Percentiles rank a stretch among this genome's conserved stretches.
Conservation (phyloP, 1,284 basidiomycete genomes). For the Trametes versicolor region DNA sequence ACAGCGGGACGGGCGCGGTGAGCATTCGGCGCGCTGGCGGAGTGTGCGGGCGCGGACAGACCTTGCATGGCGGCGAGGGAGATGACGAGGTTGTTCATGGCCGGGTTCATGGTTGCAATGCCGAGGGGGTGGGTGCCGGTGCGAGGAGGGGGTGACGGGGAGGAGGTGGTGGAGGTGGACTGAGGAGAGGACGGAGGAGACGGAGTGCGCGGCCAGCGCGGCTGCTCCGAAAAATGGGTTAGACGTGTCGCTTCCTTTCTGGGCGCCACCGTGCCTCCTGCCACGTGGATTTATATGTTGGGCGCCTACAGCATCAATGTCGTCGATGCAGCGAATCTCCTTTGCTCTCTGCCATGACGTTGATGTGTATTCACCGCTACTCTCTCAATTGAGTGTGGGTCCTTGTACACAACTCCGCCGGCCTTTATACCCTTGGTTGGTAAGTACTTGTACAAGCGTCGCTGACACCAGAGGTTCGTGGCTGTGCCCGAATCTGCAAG, state of each 20-base stretch:
- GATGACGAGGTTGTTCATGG: conserved; percentile 77
- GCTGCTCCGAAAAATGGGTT: conserved; percentile 24
- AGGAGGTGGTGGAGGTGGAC: conserved; percentile 13
- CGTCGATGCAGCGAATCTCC: too few relatives aligned
- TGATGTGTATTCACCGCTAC: too few relatives aligned
- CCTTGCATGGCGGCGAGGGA: conserved; percentile 93
- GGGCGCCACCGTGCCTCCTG: conserved; percentile 14
- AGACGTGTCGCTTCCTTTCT: conserved; percentile 35
- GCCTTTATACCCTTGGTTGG: too few relatives aligned
- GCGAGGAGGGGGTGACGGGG: conserved; percentile 8
- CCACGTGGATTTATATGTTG: conserved; percentile 26
- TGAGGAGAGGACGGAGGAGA: conserved; percentile 8
- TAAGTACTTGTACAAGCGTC: too few relatives aligned
- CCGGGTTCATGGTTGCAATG: conserved; percentile 47
- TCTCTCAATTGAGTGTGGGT: too few relatives aligned
- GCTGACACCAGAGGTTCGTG: too few relatives aligned
- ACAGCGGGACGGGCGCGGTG: conserved; percentile 21
- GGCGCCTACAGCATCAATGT: too few relatives aligned
- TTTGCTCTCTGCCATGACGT: too few relatives aligned
- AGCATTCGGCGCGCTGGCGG: conserved; percentile 18
- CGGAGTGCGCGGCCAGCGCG: conserved; percentile 1
- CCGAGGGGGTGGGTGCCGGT: conserved; percentile 6
- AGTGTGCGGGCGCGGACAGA: conserved; percentile 42
- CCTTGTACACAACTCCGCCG: too few relatives aligned
- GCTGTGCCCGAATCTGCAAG: too few relatives aligned